Percentiles rank a stretch among this genome's conserved stretches.
Evolutionary conservation across 1,284 basidiomycete species (phyloP).

Genomic region (Mycena sp.): DNA sequence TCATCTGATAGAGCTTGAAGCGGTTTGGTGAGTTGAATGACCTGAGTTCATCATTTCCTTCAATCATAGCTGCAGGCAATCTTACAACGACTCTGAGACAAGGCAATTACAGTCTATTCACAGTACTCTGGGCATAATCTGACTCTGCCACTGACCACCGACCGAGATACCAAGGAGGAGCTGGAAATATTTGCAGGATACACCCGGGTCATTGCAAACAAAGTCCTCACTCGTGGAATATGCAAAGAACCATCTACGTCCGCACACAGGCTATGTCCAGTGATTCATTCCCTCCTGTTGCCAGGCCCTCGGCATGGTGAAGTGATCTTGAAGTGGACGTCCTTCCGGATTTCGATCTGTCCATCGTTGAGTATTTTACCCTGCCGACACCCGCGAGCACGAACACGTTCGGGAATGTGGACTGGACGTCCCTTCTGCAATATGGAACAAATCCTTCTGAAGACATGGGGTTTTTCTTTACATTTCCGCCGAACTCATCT

Average conservation of each 20-base stretch:
- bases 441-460: no score
- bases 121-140: conserved; percentile 21
- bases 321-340: background rate
- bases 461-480: no score
- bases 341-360: conserved; percentile 17
- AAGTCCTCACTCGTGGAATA: conserved; percentile 15
- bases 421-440: no score
- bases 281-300: no score
- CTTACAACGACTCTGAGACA: conserved; percentile 26
- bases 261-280: background rate
- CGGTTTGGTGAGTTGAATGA: conserved; percentile 27
- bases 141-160: conserved; percentile 9
- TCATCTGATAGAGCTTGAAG: conserved; percentile 22
- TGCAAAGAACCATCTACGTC: background rate
- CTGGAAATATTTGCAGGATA: conserved; percentile 27
- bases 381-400: background rate
- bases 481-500: background rate
- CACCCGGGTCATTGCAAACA: conserved; percentile 23
- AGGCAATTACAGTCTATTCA: conserved; percentile 21
- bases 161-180: conserved; percentile 12
- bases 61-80: conserved; percentile 9
- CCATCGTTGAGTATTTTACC: conserved; percentile 24
- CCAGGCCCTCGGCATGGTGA: background rate
- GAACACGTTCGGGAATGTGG: background rate
- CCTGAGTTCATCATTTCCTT: no score